Conservation (phyloP, 805 yeast species). For the Suhomyces tanzawaensis region DNA sequence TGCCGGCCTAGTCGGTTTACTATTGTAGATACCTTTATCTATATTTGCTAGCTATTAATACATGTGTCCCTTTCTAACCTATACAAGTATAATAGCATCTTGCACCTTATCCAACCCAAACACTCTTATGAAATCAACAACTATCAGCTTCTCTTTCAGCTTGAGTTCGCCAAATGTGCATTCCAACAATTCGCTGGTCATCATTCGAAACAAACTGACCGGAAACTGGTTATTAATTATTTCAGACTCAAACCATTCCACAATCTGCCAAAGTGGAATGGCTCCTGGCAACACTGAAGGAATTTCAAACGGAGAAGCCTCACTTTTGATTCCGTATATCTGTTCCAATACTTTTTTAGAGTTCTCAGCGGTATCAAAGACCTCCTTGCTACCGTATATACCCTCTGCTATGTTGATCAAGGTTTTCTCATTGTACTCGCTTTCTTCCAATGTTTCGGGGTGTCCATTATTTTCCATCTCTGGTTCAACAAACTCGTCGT, state of each 20-base stretch:
- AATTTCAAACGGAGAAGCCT: constrained; percentile 11
- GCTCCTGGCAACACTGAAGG: constrained; percentile 53
- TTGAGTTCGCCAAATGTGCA: constrained; percentile 22
- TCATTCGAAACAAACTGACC: constrained; percentile 11
- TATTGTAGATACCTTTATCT: constrained; percentile 5
- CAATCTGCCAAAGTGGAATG: constrained; percentile 46
- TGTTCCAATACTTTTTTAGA: constrained; percentile 13
- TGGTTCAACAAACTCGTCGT: constrained; percentile 7
- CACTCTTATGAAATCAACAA: constrained; percentile 43
- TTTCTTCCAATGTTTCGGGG: constrained; percentile 10
- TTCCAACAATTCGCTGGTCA: constrained; percentile 18
- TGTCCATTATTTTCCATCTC: constrained; percentile 14
- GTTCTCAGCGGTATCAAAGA: constrained; percentile 18
- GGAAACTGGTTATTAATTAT: constrained; percentile 16
- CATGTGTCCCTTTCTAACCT: background rate
- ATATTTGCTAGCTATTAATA: background rate
- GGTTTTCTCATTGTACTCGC: constrained; percentile 5
- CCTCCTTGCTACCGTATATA: constrained; percentile 14
- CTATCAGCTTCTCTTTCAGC: constrained; percentile 20
- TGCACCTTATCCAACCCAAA: constrained; percentile 40
- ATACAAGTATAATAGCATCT: constrained; percentile 19
- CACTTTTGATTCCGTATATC: constrained; percentile 11
- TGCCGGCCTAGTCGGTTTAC: constrained; percentile 11
- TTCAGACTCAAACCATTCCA: constrained; percentile 31
- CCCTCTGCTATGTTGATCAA: constrained; percentile 19